Percentiles rank a stretch among this genome's conserved stretches.
phyloP scores from a whole-genome alignment of 2,329 filamentous ascomycete species.

The Cordyceps cicadae region DNA sequence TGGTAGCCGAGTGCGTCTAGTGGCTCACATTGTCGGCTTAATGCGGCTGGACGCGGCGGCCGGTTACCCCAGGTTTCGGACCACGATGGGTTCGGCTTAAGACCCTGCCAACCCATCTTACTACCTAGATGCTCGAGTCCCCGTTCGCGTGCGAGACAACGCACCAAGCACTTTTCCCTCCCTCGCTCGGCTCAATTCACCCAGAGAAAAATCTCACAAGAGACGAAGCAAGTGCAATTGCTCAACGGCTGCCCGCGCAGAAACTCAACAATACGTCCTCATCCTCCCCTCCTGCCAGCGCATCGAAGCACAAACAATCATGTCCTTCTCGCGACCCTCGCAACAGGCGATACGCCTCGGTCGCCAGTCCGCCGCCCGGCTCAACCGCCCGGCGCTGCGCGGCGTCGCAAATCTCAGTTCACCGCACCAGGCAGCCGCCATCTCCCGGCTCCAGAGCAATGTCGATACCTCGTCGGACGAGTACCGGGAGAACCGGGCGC shows the following conservation, averaged over 20 bases:
- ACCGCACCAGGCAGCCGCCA: slow-evolving; percentile 70
- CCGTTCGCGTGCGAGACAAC: slow-evolving; percentile 5
- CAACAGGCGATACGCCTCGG: slow-evolving; percentile 35
- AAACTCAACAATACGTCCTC: not conserved
- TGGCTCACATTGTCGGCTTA: slow-evolving; percentile 24
- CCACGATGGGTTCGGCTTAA: slow-evolving; percentile 13
- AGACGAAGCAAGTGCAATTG: not conserved
- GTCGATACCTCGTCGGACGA: slow-evolving; percentile 71
- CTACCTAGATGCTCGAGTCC: not conserved
- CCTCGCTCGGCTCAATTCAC: not conserved
- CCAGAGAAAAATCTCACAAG: not conserved
- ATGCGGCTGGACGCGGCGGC: slow-evolving; percentile 36
- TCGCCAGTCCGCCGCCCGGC: slow-evolving; percentile 22
- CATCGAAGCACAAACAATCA: slow-evolving; percentile 17
- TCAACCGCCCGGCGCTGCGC: slow-evolving; percentile 21
- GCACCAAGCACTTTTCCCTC: not conserved
- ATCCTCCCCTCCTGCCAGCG: not conserved
- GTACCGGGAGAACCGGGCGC: slow-evolving; percentile 70
- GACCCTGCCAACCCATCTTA: not conserved
- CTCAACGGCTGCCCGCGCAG: not conserved
- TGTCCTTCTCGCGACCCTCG: slow-evolving; percentile 41
- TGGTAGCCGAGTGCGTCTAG: not conserved
- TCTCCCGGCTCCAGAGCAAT: slow-evolving; percentile 68
- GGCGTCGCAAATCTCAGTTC: slow-evolving; percentile 69
- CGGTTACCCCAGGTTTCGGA: slow-evolving; percentile 14